A percentile compares a stretch with the other conserved stretches of the same genome.
phyloP scores from a whole-genome alignment of 2,329 filamentous ascomycete species.

The Teratosphaeria destructans region DNA sequence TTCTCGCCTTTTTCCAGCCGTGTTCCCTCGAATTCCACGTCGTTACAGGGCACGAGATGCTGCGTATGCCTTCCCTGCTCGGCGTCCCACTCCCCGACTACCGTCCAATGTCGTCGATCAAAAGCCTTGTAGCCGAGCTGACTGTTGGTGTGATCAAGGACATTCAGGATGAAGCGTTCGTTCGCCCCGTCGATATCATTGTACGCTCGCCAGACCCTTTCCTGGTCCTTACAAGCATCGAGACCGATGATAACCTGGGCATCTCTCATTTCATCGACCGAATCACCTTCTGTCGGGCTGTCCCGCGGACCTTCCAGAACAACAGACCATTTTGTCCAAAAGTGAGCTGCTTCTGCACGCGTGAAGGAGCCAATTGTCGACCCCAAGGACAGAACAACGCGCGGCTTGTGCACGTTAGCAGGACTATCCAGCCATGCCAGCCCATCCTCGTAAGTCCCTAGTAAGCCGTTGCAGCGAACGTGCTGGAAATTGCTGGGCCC shows the following conservation, averaged over 20 bases:
- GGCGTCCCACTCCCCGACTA: background rate
- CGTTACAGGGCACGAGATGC: background rate
- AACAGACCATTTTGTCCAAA: background rate
- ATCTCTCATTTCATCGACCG: background rate
- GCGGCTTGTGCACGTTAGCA: background rate
- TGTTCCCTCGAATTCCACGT: background rate
- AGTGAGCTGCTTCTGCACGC: background rate
- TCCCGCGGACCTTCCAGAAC: background rate
- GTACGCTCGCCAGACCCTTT: background rate
- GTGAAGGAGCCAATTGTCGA: background rate
- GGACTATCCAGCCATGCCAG: background rate
- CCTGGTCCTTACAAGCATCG: constrained; percentile 1
- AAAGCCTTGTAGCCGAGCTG: background rate
- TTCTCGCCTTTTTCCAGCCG: background rate
- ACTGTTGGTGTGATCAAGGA: background rate
- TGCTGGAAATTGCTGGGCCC: background rate
- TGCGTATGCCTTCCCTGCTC: background rate
- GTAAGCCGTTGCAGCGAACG: background rate
- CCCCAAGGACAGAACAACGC: background rate
- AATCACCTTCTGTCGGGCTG: background rate
- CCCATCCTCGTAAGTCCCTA: constrained; percentile 1
- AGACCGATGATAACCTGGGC: background rate
- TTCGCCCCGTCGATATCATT: background rate
- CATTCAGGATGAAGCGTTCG: background rate
- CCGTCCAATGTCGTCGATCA: background rate